phyloP scores from a whole-genome alignment of 345 rosid genomes.

The Ceriops tagal region DNA sequence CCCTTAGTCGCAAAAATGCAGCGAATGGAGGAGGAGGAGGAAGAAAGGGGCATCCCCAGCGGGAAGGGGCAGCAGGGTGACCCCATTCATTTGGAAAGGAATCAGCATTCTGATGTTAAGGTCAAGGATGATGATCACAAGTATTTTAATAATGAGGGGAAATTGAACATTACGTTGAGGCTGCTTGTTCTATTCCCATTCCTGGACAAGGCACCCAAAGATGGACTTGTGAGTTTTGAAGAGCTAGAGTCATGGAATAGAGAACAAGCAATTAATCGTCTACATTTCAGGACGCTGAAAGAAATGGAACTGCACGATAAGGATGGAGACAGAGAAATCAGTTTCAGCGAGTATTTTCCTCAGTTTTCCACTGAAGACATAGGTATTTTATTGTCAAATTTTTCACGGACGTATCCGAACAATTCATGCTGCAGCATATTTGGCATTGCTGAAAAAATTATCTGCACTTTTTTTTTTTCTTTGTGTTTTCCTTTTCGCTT shows the following conservation, averaged over 20 bases:
- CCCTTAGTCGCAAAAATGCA: conserved; percentile 47
- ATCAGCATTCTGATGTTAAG: neutral
- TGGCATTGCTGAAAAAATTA: neutral
- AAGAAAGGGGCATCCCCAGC: neutral
- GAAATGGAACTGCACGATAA: conserved; percentile 44
- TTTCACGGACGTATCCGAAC: neutral
- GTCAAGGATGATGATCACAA: conserved; percentile 18
- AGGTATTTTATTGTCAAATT: conserved; percentile 26
- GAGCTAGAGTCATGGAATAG: conserved; percentile 65
- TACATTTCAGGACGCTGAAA: conserved; percentile 41
- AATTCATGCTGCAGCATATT: neutral
- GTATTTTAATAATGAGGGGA: conserved; percentile 39
- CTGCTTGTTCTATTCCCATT: conserved; percentile 58
- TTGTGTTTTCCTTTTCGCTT: neutral
- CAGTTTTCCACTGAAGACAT: conserved; percentile 48
- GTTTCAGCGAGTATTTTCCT: conserved; percentile 56
- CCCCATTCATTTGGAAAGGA: conserved; percentile 8
- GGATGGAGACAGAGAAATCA: conserved; percentile 51
- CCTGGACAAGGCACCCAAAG: conserved; percentile 49
- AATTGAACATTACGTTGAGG: conserved; percentile 53
- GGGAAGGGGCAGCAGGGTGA: neutral
- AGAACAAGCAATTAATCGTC: conserved; percentile 44
- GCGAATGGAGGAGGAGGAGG: conserved; percentile 34
- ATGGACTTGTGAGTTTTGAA: conserved; percentile 41
- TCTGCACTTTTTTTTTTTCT: too few species aligned